Base-by-base conservation (phyloP, 805 yeast genomes). In the Ogataea corticis region DNA sequence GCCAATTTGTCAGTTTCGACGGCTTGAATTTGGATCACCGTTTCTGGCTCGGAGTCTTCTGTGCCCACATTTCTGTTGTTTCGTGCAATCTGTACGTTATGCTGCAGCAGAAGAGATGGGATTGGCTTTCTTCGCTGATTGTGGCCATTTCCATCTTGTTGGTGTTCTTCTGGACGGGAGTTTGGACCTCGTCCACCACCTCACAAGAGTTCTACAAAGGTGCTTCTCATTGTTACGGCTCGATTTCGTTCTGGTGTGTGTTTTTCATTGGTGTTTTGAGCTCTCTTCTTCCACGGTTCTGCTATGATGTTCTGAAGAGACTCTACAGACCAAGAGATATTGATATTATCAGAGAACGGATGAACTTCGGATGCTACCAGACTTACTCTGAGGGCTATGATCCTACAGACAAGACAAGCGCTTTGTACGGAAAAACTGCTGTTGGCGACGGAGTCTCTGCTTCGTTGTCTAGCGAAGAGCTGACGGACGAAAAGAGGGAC, bases 91-190 rank as follows among this genome's bases (percentile, higher is more conserved):
- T 80, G 14, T 85, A 81, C 63, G 82, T 87, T 27, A 57, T 86
- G 54, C 62, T 83, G 48, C 84, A 81, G 57, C 91, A 85, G 66
- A 74, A 73, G 50, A 68, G 90, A 52, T 87, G 95, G 95, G 95
- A 87, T 65, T 81, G 85, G 83, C 59, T 87, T 18, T 72, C 86
- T 15, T 41, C 75, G 21, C 58, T 80, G 18, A 73, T 84, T 49
- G 67, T 70, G 45, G 66, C 74, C 1, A 58, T 87, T 37, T 82
- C 89, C 12, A 72, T 73, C 42, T 60, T 83, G 49, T 53, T 85
- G 34, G 71, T 85, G 14, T 84, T 75, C 55, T 77, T 81, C 59
- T 87, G 95, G 95, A 79, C 87, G 3, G 91, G 92, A n/a, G 77
- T 82, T 17, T 87, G 91, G 84, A 77, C 89, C 25, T 65, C 80